Evolutionary conservation across 1,284 basidiomycete species (phyloP).

Genomic region (Apiotrichum laibachii): DNA sequence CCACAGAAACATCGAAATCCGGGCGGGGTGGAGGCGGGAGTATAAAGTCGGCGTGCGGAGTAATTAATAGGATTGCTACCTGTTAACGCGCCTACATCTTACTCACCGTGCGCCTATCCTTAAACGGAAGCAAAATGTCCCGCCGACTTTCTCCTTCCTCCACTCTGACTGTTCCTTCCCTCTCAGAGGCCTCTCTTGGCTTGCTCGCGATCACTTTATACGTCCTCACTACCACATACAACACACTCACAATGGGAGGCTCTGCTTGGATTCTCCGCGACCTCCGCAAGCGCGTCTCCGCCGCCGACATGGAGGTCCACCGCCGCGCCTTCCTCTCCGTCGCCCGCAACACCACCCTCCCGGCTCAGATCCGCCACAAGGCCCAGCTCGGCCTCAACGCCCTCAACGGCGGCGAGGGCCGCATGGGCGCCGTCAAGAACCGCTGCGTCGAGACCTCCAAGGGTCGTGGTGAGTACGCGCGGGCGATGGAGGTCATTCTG

Average conservation of each 20-base stretch:
- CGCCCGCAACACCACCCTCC: conserved; percentile 79
- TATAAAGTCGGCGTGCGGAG: too few species aligned
- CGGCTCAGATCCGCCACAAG: conserved; percentile 83
- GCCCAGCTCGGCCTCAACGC: conserved; percentile 93
- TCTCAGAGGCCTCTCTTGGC: too few species aligned
- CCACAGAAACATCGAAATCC: too few species aligned
- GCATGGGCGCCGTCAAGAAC: conserved; percentile 81
- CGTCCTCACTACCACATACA: neutral
- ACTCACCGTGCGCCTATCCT: neutral
- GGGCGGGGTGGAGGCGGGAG: too few species aligned
- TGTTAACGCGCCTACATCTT: too few species aligned
- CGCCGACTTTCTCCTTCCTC: neutral
- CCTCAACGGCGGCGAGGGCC: conserved; percentile 71
- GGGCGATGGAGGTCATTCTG: neutral
- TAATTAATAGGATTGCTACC: too few species aligned
- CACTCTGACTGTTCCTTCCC: too few species aligned
- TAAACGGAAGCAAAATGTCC: conserved; percentile 2
- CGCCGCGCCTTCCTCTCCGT: conserved; percentile 85
- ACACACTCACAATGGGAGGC: conserved; percentile 28
- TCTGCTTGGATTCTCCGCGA: conserved; percentile 44
- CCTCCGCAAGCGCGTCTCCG: conserved; percentile 44
- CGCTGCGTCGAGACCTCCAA: conserved; percentile 79
- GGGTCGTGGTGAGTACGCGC: conserved; percentile 59
- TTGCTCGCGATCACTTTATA: neutral
- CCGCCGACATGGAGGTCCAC: conserved; percentile 68